Percentiles rank a stretch among this genome's conserved stretches.
phyloP scores from a whole-genome alignment of 139 green algal species.

The Eudorina sp. region DNA sequence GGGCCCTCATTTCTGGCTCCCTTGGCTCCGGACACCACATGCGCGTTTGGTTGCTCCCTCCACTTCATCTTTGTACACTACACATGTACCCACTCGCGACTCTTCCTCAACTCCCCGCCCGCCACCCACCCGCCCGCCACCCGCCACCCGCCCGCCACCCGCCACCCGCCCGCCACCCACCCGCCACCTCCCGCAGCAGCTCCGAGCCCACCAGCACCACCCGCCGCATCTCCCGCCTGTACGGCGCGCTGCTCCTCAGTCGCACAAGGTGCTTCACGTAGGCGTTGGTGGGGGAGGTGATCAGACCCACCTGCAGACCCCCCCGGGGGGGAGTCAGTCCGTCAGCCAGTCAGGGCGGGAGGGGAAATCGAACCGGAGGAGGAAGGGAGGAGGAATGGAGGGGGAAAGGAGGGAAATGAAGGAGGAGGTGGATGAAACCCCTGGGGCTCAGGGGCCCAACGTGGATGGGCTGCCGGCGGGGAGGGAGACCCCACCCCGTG shows the following conservation, averaged over 20 bases:
- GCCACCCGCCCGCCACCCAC: background rate
- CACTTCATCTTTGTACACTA: too few relatives aligned
- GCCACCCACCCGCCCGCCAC: background rate
- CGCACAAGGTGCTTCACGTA: conserved; percentile 85
- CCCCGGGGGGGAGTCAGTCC: too few relatives aligned
- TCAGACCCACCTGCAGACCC: conserved; percentile 37
- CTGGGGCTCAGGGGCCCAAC: too few relatives aligned
- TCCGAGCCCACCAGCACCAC: conserved; percentile 63
- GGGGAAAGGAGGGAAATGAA: too few relatives aligned
- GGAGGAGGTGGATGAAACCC: background rate
- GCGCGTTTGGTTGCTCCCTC: too few relatives aligned
- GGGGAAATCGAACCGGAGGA: background rate
- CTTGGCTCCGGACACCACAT: too few relatives aligned
- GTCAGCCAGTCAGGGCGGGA: background rate
- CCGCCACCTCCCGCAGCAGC: conserved; percentile 20
- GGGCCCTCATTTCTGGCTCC: too few relatives aligned
- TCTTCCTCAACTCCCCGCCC: background rate
- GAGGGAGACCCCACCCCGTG: too few relatives aligned
- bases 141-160: background rate
- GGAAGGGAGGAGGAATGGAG: too few relatives aligned
- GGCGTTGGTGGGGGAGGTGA: conserved; percentile 63
- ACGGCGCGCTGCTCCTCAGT: conserved; percentile 64
- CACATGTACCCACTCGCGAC: conserved; percentile 40
- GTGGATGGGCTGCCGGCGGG: too few relatives aligned
- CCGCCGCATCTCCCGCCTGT: conserved; percentile 58